These are phyloP conservation scores for Hymenoscyphus salicellus DNA, from an alignment of 2,329 filamentous ascomycete species.

Conservation along the genomic window DNA sequence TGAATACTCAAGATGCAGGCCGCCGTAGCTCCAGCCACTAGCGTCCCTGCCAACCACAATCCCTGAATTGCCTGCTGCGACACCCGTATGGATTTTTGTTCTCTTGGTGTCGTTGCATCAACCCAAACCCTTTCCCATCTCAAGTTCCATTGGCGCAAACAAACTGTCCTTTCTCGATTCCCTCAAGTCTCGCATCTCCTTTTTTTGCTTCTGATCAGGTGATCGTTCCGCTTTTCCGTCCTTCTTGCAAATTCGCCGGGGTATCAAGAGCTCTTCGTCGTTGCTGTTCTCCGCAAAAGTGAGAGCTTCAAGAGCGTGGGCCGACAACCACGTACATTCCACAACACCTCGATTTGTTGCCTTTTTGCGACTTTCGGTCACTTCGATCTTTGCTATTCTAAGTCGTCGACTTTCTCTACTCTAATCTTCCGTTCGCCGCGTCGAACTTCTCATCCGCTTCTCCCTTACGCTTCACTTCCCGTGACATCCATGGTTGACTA, in stretches of 20 bases:
- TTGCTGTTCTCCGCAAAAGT: neutral
- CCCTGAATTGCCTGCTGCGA: neutral
- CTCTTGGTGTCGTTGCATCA: neutral
- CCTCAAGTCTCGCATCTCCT: neutral
- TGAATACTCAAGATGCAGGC: neutral
- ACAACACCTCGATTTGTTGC: neutral
- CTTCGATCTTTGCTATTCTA: neutral
- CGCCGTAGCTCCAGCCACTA: neutral
- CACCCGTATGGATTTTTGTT: neutral
- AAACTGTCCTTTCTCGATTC: neutral
- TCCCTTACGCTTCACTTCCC: neutral
- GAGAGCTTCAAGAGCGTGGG: neutral
- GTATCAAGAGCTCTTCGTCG: neutral
- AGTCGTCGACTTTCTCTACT: neutral
- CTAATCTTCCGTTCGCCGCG: neutral
- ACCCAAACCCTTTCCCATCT: neutral
- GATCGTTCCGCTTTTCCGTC: neutral
- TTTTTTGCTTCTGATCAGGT: neutral
- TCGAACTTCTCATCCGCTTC: constrained; percentile 2
- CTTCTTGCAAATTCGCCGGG: neutral
- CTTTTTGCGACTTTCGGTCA: neutral
- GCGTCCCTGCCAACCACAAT: neutral
- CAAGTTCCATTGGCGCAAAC: neutral
- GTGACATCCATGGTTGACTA: neutral
- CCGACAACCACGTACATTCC: neutral